These are phyloP conservation scores for Boletus insuetus DNA, from an alignment of 768 basidiomycete genomes.

Conservation along the genomic window DNA sequence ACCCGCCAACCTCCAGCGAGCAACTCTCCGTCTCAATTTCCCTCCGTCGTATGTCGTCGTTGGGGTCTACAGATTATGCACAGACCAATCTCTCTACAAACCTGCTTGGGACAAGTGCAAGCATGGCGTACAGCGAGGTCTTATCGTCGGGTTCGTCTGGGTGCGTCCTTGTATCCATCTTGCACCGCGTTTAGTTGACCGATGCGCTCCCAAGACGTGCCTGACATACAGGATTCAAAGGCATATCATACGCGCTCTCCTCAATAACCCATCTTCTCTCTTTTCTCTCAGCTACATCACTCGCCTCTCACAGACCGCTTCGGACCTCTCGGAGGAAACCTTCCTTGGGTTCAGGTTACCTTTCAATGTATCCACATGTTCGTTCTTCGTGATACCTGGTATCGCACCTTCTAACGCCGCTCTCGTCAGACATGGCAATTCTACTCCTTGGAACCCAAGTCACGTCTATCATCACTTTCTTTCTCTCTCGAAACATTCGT, in stretches of 20 bases:
- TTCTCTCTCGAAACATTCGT: conserved; percentile 79
- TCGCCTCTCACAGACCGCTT: conserved; percentile 28
- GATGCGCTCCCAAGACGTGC: conserved; percentile 42
- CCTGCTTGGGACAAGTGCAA: conserved; percentile 43
- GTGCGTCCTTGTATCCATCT: background rate
- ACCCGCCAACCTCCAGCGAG: conserved; percentile 42
- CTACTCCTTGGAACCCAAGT: conserved; percentile 73
- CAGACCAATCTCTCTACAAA: conserved; percentile 38
- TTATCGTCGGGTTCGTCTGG: background rate
- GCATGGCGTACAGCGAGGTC: background rate
- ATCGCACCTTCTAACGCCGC: background rate
- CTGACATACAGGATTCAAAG: conserved; percentile 72
- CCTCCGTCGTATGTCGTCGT: conserved; percentile 84
- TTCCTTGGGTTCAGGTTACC: conserved; percentile 66
- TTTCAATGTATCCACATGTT: conserved; percentile 70
- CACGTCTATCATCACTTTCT: conserved; percentile 74
- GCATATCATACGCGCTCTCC: conserved; percentile 49
- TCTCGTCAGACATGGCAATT: conserved; percentile 61
- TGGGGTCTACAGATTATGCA: conserved; percentile 78
- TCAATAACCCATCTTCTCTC: conserved; percentile 27
- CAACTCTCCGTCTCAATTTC: conserved; percentile 53
- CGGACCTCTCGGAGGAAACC: conserved; percentile 42
- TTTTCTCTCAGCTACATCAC: conserved; percentile 26
- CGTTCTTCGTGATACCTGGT: conserved; percentile 6
- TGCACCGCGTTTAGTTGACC: conserved; percentile 23